phyloP scores from a whole-genome alignment of 768 basidiomycete genomes.

The Antrodiella citrinella region DNA sequence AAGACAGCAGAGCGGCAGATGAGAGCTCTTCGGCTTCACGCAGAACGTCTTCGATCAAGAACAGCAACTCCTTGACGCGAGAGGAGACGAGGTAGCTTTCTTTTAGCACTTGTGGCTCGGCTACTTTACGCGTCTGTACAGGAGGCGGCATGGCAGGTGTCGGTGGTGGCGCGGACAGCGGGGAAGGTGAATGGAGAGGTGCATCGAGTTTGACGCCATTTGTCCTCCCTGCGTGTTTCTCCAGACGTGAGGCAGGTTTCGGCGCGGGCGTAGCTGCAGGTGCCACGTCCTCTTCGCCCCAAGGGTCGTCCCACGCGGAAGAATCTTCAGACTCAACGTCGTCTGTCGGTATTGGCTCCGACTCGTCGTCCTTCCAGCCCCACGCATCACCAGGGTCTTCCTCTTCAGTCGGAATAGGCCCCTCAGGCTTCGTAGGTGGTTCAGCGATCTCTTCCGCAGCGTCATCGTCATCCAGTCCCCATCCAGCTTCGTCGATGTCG shows the following conservation, averaged over 20 bases:
- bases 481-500: slow-evolving; percentile 30
- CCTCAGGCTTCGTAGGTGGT: slow-evolving; percentile 7
- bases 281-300: slow-evolving; percentile 15
- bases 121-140: slow-evolving; percentile 4
- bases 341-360: slow-evolving; percentile 14
- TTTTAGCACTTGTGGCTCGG: slow-evolving; percentile 21
- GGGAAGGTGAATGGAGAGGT: slow-evolving; percentile 18
- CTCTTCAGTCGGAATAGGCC: slow-evolving; percentile 17
- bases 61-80: slow-evolving; percentile 44
- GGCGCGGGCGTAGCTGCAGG: slow-evolving; percentile 26
- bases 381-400: slow-evolving; percentile 53
- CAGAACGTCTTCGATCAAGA: slow-evolving; percentile 52
- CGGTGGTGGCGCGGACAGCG: slow-evolving; percentile 14
- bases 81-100: slow-evolving; percentile 58
- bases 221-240: slow-evolving; percentile 47
- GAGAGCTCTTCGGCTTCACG: slow-evolving; percentile 61
- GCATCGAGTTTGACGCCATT: slow-evolving; percentile 28
- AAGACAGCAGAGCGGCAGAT: slow-evolving; percentile 42
- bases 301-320: slow-evolving; percentile 59
- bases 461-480: slow-evolving; percentile 33
- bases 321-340: slow-evolving; percentile 35
- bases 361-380: slow-evolving; percentile 67
- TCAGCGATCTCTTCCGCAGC: slow-evolving; percentile 2
- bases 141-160: slow-evolving; percentile 10
- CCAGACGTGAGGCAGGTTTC: slow-evolving; percentile 50